Conservation (phyloP, 768 basidiomycete genomes). For the Lactarius pseudohatsudake region DNA sequence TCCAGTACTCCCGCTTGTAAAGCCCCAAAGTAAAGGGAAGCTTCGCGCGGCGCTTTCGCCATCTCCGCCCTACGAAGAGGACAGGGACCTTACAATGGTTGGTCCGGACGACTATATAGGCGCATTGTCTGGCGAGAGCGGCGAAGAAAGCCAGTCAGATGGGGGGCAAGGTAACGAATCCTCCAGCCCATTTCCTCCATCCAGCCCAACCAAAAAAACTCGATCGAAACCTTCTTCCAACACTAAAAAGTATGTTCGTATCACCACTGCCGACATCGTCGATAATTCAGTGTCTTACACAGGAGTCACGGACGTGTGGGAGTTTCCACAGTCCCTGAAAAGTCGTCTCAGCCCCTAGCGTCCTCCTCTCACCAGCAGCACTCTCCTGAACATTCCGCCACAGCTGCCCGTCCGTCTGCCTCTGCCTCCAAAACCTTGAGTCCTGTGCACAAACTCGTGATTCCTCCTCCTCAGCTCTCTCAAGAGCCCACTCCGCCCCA, state of each 20-base stretch:
- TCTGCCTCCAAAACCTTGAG: not conserved
- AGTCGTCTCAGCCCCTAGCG: not conserved
- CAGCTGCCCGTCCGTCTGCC: not conserved
- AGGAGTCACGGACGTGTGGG: constrained; percentile 6
- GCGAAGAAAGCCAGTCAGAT: constrained; percentile 4
- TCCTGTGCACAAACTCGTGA: not conserved
- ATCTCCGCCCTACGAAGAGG: not conserved
- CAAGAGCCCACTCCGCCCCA: constrained; percentile 28
- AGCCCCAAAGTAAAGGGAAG: not conserved
- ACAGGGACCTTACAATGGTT: not conserved
- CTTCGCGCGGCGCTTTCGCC: not conserved
- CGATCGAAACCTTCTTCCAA: not conserved
- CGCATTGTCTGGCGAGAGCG: constrained; percentile 14
- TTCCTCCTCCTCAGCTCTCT: not conserved
- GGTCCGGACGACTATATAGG: constrained; percentile 23
- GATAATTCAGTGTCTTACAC: not conserved
- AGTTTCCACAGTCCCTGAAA: not conserved
- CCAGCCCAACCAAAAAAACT: not conserved
- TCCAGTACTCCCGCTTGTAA: not conserved
- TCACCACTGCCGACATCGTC: not conserved
- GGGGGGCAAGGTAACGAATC: not conserved
- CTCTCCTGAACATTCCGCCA: not conserved
- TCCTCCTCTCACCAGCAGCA: not conserved
- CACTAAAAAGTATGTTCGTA: constrained; percentile 10
- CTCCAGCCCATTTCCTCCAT: not conserved